These are phyloP conservation scores for Pseudocohnilembus persalinus DNA, from an alignment of 169 alveolate species.

Conservation along the genomic window DNA sequence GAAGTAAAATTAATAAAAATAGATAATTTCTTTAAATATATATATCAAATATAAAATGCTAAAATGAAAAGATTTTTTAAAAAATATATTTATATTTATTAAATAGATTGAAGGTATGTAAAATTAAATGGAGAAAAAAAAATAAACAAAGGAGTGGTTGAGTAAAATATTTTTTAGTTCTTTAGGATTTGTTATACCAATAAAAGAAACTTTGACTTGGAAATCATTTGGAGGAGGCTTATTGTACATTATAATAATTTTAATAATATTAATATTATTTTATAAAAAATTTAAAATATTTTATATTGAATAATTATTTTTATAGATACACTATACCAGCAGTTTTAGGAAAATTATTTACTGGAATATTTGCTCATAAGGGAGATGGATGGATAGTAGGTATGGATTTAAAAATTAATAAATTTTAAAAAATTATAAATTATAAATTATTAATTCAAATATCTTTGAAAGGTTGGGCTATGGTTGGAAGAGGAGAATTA, in stretches of 20 bases:
- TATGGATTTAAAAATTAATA: too few species aligned
- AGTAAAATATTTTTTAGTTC: not conserved
- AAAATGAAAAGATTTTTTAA: too few species aligned
- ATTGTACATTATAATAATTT: too few species aligned
- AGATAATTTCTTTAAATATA: not conserved
- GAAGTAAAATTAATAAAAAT: not conserved
- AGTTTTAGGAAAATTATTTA: not conserved
- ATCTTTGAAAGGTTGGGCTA: not conserved
- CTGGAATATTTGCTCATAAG: not conserved
- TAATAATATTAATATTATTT: too few species aligned
- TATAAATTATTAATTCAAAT: too few species aligned
- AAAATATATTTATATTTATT: too few species aligned
- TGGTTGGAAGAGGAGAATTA: not conserved
- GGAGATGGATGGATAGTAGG: not conserved
- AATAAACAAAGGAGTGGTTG: not conserved
- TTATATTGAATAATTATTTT: too few species aligned
- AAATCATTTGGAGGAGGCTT: not conserved
- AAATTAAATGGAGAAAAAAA: not conserved
- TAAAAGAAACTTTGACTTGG: not conserved
- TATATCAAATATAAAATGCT: not conserved
- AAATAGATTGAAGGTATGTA: not conserved
- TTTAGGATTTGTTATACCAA: not conserved
- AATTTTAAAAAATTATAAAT: too few species aligned
- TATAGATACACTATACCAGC: not conserved
- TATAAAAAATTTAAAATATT: too few species aligned